Percentiles rank a stretch among this genome's conserved stretches.
phyloP scores from a whole-genome alignment of 768 basidiomycete species.

The Pleurotus sapidus region DNA sequence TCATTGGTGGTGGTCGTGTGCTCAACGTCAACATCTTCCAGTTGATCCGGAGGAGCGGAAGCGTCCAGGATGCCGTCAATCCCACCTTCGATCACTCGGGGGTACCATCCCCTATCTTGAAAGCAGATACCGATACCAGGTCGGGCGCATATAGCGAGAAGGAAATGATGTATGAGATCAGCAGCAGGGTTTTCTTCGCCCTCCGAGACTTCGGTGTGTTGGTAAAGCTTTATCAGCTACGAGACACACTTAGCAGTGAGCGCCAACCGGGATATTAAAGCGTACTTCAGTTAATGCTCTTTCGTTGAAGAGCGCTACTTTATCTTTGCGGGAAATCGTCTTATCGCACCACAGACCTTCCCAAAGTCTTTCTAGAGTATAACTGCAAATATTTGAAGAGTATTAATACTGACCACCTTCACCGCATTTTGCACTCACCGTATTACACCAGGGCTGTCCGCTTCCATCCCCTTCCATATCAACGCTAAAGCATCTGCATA shows the following conservation, averaged over 20 bases:
- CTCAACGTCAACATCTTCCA: constrained; percentile 33
- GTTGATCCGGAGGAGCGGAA: constrained; percentile 25
- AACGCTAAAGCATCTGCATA: constrained; percentile 72
- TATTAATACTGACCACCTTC: neutral
- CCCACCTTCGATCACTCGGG: constrained; percentile 47
- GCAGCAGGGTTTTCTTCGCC: constrained; percentile 61
- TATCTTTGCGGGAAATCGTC: constrained; percentile 67
- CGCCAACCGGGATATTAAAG: neutral
- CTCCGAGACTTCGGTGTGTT: constrained; percentile 49
- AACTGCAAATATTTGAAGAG: neutral
- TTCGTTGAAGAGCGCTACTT: constrained; percentile 73
- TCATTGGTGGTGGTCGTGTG: constrained; percentile 10
- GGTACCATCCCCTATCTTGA: constrained; percentile 88
- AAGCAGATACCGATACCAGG: constrained; percentile 88
- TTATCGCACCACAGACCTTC: constrained; percentile 71
- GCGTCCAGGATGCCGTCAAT: neutral
- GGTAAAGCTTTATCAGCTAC: constrained; percentile 75
- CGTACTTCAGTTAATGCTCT: constrained; percentile 59
- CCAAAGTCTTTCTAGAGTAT: constrained; percentile 74
- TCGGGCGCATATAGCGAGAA: constrained; percentile 78
- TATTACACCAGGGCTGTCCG: constrained; percentile 12
- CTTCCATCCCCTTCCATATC: constrained; percentile 63
- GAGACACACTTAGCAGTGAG: neutral
- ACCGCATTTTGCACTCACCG: neutral
- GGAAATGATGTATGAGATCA: constrained; percentile 83